Evolutionary conservation across 1,284 basidiomycete species (phyloP), one percentile per base, ranked within the genome.

Genomic region (Leccinum griseonigrum): DNA sequence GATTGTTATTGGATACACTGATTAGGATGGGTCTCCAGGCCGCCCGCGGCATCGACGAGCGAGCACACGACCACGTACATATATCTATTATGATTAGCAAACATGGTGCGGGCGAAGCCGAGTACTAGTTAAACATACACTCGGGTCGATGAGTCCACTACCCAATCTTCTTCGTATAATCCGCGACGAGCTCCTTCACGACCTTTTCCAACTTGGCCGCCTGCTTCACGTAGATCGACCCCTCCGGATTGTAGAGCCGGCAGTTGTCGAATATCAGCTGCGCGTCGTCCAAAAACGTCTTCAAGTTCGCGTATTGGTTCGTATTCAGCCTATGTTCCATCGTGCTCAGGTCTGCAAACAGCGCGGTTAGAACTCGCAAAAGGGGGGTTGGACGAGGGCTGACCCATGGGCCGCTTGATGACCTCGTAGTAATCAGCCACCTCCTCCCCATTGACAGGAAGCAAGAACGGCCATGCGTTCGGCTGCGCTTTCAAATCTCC

Each of bases 381-480:
- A 2, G 22, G 3, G 26, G 3, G 7, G 9, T 4, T 38, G 4
- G 14, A 28, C 51, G 2, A 50, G 54, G 55, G 79, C 87, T 63
- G 67, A 95, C 95, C 96, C 96, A 99, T 98, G 0, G 97, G 97
- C 60, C 90, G 81, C 70, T 88, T 91, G 74, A 98, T 91, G 57
- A 95, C 88, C 18, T 93, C 87, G 75, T 95, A 94, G 74, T 99
- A 99, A 74, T 98, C 97, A 4, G 83, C 74, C 3, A 97, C 97
- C 64, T 97, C 94, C 18, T 89, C 86, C 1, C 75, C 79, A 70
- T 92, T 91, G 57, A 99, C 96, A 13, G 95, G 94, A 46, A 82
- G 74, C 22, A 83, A 78, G 77, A 97, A 97, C 3, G 97, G 88
- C 96, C 97, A 99, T 0, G 92, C 85, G 32, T 86, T 85, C 6